Base-by-base conservation (phyloP, 306 rosid species). In the Vigna radiata region DNA sequence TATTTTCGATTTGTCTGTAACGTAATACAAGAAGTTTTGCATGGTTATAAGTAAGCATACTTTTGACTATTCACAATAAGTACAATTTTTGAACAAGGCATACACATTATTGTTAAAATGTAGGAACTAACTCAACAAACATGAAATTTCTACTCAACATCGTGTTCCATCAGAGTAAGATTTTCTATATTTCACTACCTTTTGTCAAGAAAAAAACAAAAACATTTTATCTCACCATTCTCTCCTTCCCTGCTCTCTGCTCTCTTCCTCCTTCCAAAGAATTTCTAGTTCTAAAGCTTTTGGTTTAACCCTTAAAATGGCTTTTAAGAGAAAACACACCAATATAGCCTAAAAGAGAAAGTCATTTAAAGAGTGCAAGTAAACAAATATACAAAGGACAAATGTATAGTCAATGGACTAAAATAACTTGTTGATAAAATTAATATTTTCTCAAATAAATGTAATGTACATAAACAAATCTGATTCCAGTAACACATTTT, bases 381-480 rank as follows among this genome's bases (percentile, higher is more conserved):
- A n/a, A 55, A 15, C 14, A 77, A 16, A 53, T 18, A 37, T 33
- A 73, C 12, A 21, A 25, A 67, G 27, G 29, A 61, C 31, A 17
- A 72, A 55, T 52, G n/a, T 25, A 39, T 8, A 43, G 59, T 37
- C 61, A 73, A 43, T 68, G 31, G 25, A 50, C 60, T 50, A 69
- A 14, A 63, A 61, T 27, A 61, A 16, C 47, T 79, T 72, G 61
- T 70, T 75, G 52, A 65, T 49, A 37, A 75, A 49, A 58, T 58
- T 66, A 71, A 72, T 76, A 17, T 44, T 47, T 36, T 65, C 70
- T 55, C 68, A 72, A 61, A 73, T 17, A 61, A 84, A 75, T 50
- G 72, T 76, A 60, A 79, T 50, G 31, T 67, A 83, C 80, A 82
- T 18, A 21, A 63, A 62, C 49, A 7, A 18, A 60, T 49, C 68